A percentile compares a stretch with the other conserved stretches of the same genome.
These are phyloP conservation scores for Naematelia aurantialba DNA, from an alignment of 768 basidiomycete genomes.

Conservation along the genomic window DNA sequence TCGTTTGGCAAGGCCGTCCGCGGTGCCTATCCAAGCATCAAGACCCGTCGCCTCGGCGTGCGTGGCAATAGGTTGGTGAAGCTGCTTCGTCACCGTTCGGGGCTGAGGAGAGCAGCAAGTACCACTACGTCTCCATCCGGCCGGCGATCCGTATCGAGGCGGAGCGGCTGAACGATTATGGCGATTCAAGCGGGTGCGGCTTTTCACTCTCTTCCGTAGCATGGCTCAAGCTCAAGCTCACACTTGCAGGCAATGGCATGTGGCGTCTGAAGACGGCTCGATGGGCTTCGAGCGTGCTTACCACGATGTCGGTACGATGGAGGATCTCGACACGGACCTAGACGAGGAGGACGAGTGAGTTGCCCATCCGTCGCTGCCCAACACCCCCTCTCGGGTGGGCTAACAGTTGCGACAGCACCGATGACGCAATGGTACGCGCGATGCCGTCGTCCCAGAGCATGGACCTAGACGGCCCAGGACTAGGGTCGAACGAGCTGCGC, in stretches of 20 bases:
- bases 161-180: conserved; percentile 45
- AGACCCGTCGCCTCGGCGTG: conserved; percentile 86
- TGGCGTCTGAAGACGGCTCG: conserved; percentile 66
- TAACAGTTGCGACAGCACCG: conserved; percentile 60
- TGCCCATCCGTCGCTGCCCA: too few relatives aligned
- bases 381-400: conserved; percentile 51
- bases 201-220: conserved; percentile 44
- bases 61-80: conserved; percentile 62
- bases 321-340: conserved; percentile 57
- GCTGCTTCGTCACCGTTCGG: background rate
- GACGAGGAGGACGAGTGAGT: conserved; percentile 54
- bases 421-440: background rate
- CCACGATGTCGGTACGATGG: conserved; percentile 78
- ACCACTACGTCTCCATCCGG: conserved; percentile 59
- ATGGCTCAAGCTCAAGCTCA: conserved; percentile 31
- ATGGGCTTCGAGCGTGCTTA: conserved; percentile 56
- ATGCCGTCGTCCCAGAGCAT: conserved; percentile 51
- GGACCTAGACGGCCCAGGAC: conserved; percentile 21
- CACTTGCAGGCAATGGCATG: conserved; percentile 29
- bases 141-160: conserved; percentile 33
- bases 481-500: conserved; percentile 8
- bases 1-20: conserved; percentile 92
- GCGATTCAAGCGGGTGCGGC: conserved; percentile 45
- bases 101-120: conserved; percentile 65
- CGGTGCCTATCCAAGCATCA: conserved; percentile 89